Evolutionary conservation across 345 rosid genomes (phyloP), one percentile per base, ranked within the genome.

Genomic region (Alliaria petiolata): DNA sequence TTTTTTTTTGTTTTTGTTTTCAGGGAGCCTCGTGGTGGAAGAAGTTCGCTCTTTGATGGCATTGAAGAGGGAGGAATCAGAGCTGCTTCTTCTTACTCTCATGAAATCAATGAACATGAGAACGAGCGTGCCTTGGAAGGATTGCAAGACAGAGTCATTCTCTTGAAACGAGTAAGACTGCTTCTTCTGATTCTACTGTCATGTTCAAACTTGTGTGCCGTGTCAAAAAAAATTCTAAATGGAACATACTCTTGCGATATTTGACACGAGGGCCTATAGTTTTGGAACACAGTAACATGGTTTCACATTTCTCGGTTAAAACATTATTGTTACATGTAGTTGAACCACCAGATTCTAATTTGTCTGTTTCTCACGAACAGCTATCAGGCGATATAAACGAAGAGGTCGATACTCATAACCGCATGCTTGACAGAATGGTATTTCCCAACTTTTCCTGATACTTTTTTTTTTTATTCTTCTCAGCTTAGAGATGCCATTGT

Each of bases 41-140:
- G 88, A 82, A 79, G 82, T 57, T 79, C 90, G 35, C 92, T 91
- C 38, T 93, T 91, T 81, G 96, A 93, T 80, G 96, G 96, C 56
- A 86, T 91, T 7, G 98, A 89, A 79, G 98, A 91, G 78, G 97
- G 98, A 76, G 97, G 98, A 77, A 89, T 93, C 69, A 85, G 96
- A 82, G 93, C 92, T 34, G 76, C 90, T 5, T 75, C 98, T 76
- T 84, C 90, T 26, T 93, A 87, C 82, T 86, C 87, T 43, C 96
- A 89, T 65, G 98, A 89, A 80, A 93, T 91, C 72, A 85, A 90
- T 50, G 97, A 91, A 82, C 97, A 91, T 74, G 98, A 87, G 46
- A 93, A 93, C 67, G 97, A 93, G 61, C 85, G 83, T 82, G 98
- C 95, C 22, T 34, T 91, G 82, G 98, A 93, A 71, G 98, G 95